Conservation (phyloP, 345 rosid genomes). For the Hevea brasiliensis region DNA sequence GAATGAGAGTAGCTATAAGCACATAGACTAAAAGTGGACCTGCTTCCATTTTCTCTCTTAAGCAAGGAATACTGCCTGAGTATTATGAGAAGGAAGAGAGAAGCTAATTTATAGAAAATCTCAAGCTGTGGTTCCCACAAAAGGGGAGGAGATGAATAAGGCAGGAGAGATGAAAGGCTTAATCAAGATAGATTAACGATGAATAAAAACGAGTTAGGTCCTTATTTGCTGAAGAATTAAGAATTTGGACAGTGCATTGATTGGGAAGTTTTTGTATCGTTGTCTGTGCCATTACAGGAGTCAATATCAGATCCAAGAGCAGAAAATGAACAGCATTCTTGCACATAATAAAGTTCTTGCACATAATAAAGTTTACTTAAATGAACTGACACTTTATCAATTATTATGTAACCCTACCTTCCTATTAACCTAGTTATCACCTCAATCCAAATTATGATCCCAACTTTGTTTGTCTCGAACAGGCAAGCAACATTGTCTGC, state of each 20-base stretch:
- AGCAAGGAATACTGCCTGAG: too few relatives aligned
- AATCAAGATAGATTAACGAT: too few relatives aligned
- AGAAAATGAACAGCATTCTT: too few relatives aligned
- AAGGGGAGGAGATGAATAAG: neutral
- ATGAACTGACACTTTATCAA: too few relatives aligned
- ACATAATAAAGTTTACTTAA: neutral
- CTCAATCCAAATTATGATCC: neutral
- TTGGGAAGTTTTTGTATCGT: neutral
- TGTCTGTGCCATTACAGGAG: neutral
- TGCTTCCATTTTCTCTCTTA: constrained; percentile 18
- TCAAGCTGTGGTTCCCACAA: neutral
- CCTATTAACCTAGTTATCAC: too few relatives aligned
- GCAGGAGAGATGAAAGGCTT: too few relatives aligned
- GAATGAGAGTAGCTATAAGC: neutral
- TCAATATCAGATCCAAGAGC: neutral
- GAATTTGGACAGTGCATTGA: neutral
- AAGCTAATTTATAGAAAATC: constrained; percentile 4
- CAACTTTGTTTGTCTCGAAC: neutral
- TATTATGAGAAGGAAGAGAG: neutral
- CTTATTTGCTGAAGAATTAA: too few relatives aligned
- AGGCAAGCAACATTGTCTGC: neutral
- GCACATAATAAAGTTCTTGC: too few relatives aligned
- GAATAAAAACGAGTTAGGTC: neutral
- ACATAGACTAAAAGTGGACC: neutral
- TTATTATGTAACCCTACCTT: too few relatives aligned